Evolutionary conservation across 2,329 filamentous ascomycete species (phyloP).

Genomic region (Penicillium fuscoglaucum): DNA sequence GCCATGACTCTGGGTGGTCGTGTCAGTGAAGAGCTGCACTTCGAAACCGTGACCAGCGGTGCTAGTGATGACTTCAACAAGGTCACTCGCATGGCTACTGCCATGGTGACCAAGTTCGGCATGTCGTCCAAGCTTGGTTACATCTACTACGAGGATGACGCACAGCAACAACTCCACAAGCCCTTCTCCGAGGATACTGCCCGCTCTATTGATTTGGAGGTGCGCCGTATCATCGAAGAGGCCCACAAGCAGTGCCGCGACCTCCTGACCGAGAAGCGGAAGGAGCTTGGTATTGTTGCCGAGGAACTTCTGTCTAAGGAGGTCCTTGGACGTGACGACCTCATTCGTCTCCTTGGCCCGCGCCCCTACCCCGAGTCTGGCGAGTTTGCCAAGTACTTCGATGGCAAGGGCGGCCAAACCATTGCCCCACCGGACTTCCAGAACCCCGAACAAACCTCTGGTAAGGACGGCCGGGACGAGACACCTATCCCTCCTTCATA

Average conservation of each 20-base stretch:
- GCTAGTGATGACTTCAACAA: conserved; percentile 98
- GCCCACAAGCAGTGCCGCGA: conserved; percentile 89
- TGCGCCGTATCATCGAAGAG: conserved; percentile 85
- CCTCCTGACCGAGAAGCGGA: conserved; percentile 80
- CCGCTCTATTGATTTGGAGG: conserved; percentile 86
- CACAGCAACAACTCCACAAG: conserved; percentile 78
- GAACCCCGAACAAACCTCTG: conserved; percentile 47
- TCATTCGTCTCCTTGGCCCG: conserved; percentile 82
- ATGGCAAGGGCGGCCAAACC: conserved; percentile 52
- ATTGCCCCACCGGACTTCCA: conserved; percentile 52
- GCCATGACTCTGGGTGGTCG: conserved; percentile 97
- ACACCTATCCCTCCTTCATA: conserved; percentile 29
- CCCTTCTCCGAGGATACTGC: conserved; percentile 95
- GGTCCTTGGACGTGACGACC: conserved; percentile 85
- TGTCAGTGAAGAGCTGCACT: conserved; percentile 93
- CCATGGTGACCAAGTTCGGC: conserved; percentile 99
- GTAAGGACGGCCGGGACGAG: conserved; percentile 39
- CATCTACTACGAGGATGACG: conserved; percentile 80
- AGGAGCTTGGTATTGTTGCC: conserved; percentile 82
- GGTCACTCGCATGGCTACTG: conserved; percentile 90
- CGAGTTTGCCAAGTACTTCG: conserved; percentile 95
- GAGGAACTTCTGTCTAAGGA: conserved; percentile 93
- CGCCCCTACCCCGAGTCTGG: conserved; percentile 80
- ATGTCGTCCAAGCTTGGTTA: conserved; percentile 96
- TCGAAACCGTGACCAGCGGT: conserved; percentile 91